Percentiles rank a stretch among this genome's conserved stretches.
phyloP scores from a whole-genome alignment of 2,329 filamentous ascomycete genomes.

The Penicillium sp. region DNA sequence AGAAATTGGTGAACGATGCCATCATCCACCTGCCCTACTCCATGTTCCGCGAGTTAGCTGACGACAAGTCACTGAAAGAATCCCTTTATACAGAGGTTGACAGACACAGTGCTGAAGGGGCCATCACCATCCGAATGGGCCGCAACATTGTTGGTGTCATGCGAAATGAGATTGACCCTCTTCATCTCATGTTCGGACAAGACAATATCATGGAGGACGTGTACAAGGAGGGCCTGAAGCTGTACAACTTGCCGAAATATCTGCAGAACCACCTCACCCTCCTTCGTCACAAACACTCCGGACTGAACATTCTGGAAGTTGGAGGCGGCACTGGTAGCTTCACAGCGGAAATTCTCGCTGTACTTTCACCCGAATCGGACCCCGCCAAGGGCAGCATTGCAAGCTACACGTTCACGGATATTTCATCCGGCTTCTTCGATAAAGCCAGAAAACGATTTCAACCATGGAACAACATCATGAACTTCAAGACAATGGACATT shows the following conservation, averaged over 20 bases:
- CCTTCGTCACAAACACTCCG: constrained; percentile 30
- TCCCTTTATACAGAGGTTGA: constrained; percentile 32
- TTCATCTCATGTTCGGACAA: constrained; percentile 44
- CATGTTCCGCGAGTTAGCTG: constrained; percentile 29
- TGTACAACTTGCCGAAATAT: constrained; percentile 32
- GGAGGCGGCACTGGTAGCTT: constrained; percentile 41
- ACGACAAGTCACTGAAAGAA: constrained; percentile 31
- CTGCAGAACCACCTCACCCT: constrained; percentile 28
- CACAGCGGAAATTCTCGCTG: constrained; percentile 30
- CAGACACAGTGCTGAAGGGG: constrained; percentile 37
- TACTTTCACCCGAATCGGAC: constrained; percentile 23
- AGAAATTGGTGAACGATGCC: constrained; percentile 26
- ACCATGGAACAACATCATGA: constrained; percentile 33
- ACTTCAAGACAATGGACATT: constrained; percentile 40
- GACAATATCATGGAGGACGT: constrained; percentile 39
- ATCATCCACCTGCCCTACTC: constrained; percentile 34
- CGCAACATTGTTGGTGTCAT: constrained; percentile 38
- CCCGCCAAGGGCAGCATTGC: constrained; percentile 19
- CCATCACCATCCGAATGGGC: constrained; percentile 40
- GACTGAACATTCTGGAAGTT: constrained; percentile 33
- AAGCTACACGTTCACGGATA: constrained; percentile 41
- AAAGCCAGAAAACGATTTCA: constrained; percentile 36
- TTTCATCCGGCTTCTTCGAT: constrained; percentile 40
- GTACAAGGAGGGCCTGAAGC: constrained; percentile 37
- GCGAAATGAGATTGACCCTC: constrained; percentile 37